Percentiles rank a stretch among this genome's conserved stretches.
Conservation (phyloP, 2,329 filamentous ascomycete genomes). For the Xylaria polymorpha region DNA sequence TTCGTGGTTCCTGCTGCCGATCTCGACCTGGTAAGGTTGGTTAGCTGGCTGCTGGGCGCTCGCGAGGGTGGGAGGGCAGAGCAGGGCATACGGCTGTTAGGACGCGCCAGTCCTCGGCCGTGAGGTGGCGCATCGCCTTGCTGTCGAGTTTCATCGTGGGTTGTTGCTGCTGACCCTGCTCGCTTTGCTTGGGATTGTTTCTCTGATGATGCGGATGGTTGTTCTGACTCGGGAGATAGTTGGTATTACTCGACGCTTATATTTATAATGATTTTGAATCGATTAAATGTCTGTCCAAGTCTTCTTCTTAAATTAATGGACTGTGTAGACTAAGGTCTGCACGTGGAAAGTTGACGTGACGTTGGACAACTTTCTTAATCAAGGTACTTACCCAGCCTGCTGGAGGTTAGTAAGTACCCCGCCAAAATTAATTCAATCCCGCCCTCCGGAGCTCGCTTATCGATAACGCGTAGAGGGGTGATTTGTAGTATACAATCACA, state of each 20-base stretch:
- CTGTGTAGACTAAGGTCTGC: not conserved
- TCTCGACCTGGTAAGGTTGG: constrained; percentile 77
- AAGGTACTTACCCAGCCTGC: not conserved
- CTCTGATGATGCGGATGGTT: not conserved
- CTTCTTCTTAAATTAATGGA: not conserved
- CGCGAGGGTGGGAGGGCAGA: constrained; percentile 29
- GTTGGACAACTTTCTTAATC: not conserved
- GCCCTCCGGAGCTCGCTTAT: constrained; percentile 14
- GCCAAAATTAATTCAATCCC: constrained; percentile 34
- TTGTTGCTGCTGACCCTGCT: not conserved
- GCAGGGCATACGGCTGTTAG: constrained; percentile 79
- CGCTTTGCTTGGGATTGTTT: constrained; percentile 1
- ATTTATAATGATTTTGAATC: not conserved
- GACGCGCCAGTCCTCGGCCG: constrained; percentile 93
- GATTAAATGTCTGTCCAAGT: not conserved
- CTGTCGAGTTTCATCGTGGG: constrained; percentile 91
- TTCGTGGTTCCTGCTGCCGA: constrained; percentile 96
- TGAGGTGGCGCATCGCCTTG: constrained; percentile 91
- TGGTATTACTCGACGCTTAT: not conserved
- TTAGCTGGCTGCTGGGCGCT: too few relatives aligned
- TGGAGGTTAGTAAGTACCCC: constrained; percentile 25
- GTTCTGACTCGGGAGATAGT: not conserved
- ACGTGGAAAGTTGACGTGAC: constrained; percentile 12
- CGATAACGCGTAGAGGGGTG: constrained; percentile 29
- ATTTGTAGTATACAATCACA: too few relatives aligned